Evolutionary conservation across 192 early-diverging fungal genomes (phyloP), one percentile per base, ranked within the genome.

Genomic region (Rhizoclosmatium globosum): DNA sequence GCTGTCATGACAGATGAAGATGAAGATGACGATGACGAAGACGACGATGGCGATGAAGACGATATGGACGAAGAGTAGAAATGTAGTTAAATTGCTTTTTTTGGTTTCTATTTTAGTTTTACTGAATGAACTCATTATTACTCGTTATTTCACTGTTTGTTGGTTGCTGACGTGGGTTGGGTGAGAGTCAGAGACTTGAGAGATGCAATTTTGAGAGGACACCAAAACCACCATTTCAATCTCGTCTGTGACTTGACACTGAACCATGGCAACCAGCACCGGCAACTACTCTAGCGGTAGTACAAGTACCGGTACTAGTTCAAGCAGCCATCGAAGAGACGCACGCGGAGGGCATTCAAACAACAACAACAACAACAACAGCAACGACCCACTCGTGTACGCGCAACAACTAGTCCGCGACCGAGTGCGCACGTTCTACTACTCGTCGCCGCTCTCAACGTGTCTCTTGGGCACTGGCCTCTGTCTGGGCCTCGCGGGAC

Each of bases 401-500:
- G 56, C 58, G 17, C 58, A 74, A 59, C 13, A 21, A 21, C 56
- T 74, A n/a, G 72, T 74, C 19, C 72, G 72, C 59, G 76, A 77
- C 57, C 67, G 67, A 4, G 65, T 69, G 23, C 19, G 19, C 3
- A 31, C 64, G 23, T 77, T 77, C 66, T 31, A 38, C 13, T 9
- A 17, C 46, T 41, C 19, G 9, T 6, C 64, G 19, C 76, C 76
- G 47, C 48, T 77, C 11, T 71, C 76, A 4, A 42, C 65, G n/a
- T 2, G 9, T 4, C 66, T 50, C 64, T 17, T 77, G 38, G 64
- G 48, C 21, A 7, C 50, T 6, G n/a, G 46, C 0, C 21, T 41
- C 13, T 7, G 19, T 6, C 4, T 23, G 43, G 65, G 70, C 67
- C 17, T 56, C 11, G 65, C 70, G 15, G 76, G 47, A 2, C 64